Percentiles rank a stretch among this genome's conserved stretches.
Conservation (phyloP, 2,329 filamentous ascomycete species). For the Fusarium sp. region DNA sequence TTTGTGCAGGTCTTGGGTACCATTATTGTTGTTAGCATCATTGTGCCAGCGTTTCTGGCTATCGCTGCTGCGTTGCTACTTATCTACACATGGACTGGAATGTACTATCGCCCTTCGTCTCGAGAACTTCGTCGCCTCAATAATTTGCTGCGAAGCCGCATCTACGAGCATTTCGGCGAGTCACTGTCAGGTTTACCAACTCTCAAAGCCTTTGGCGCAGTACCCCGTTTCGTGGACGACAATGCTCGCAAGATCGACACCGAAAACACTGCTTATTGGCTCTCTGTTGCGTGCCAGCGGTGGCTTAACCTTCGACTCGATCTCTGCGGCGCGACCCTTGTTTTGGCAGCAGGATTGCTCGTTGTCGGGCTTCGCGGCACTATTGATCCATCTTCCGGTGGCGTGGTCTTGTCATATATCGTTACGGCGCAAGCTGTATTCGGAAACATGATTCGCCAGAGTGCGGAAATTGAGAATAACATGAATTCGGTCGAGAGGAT, state of each 20-base stretch:
- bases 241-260: slow-evolving; percentile 25
- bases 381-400: slow-evolving; percentile 23
- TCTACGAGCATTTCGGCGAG: slow-evolving; percentile 33
- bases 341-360: slow-evolving; percentile 5
- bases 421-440: slow-evolving; percentile 62
- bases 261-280: slow-evolving; percentile 29
- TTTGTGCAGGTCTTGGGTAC: slow-evolving; percentile 25
- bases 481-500: slow-evolving; percentile 97
- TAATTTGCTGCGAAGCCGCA: slow-evolving; percentile 30
- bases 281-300: slow-evolving; percentile 13
- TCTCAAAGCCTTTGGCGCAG: slow-evolving; percentile 24
- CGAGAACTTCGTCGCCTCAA: slow-evolving; percentile 23
- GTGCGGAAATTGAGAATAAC: slow-evolving; percentile 75
- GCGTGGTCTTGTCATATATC: slow-evolving; percentile 28
- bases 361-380: slow-evolving; percentile 29
- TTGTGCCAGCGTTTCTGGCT: slow-evolving; percentile 18
- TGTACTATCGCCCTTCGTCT: slow-evolving; percentile 28
- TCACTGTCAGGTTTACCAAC: slow-evolving; percentile 22
- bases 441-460: slow-evolving; percentile 74
- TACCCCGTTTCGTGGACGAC: slow-evolving; percentile 18
- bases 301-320: slow-evolving; percentile 29
- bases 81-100: slow-evolving; percentile 22
- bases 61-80: slow-evolving; percentile 16
- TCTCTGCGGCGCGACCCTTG: slow-evolving; percentile 16
- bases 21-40: slow-evolving; percentile 28